Conservation (phyloP, 805 yeast species). For the Metschnikowia dekortorum region DNA sequence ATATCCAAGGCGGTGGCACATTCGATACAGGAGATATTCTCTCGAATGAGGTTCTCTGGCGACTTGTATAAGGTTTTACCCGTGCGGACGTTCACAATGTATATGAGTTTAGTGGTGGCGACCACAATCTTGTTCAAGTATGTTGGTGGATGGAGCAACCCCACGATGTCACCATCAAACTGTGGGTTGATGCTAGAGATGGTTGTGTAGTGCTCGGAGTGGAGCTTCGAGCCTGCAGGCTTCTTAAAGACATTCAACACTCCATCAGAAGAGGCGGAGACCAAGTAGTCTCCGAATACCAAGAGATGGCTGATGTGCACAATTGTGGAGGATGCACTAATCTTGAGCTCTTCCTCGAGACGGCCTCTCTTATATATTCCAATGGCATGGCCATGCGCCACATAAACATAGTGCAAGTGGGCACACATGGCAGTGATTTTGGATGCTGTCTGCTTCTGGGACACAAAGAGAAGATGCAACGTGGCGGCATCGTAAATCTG, state of each 20-base stretch:
- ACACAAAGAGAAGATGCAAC: slow-evolving; percentile 78
- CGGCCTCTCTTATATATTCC: slow-evolving; percentile 83
- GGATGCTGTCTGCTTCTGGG: slow-evolving; percentile 68
- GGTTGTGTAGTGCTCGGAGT: slow-evolving; percentile 65
- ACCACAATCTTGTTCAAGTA: slow-evolving; percentile 84
- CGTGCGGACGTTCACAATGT: slow-evolving; percentile 70
- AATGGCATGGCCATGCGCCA: slow-evolving; percentile 63
- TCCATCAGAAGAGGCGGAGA: slow-evolving; percentile 45
- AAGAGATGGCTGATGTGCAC: slow-evolving; percentile 46
- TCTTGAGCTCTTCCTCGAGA: slow-evolving; percentile 35
- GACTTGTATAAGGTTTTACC: slow-evolving; percentile 65
- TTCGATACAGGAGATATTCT: slow-evolving; percentile 61
- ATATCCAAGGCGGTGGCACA: slow-evolving; percentile 84
- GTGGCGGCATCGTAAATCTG: slow-evolving; percentile 92
- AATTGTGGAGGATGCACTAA: slow-evolving; percentile 14
- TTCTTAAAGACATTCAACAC: slow-evolving; percentile 54
- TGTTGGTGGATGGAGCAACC: slow-evolving; percentile 79
- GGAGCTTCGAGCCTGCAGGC: slow-evolving; percentile 39
- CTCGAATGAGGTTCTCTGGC: slow-evolving; percentile 44
- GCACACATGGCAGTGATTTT: slow-evolving; percentile 70
- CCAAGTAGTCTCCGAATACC: slow-evolving; percentile 74
- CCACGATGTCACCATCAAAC: slow-evolving; percentile 69
- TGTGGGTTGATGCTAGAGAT: slow-evolving; percentile 46
- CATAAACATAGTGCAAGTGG: slow-evolving; percentile 80
- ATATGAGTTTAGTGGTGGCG: slow-evolving; percentile 62